Evolutionary conservation across 257 asterid species (phyloP), one percentile per base, ranked within the genome.

Genomic region (Striga asiatica): DNA sequence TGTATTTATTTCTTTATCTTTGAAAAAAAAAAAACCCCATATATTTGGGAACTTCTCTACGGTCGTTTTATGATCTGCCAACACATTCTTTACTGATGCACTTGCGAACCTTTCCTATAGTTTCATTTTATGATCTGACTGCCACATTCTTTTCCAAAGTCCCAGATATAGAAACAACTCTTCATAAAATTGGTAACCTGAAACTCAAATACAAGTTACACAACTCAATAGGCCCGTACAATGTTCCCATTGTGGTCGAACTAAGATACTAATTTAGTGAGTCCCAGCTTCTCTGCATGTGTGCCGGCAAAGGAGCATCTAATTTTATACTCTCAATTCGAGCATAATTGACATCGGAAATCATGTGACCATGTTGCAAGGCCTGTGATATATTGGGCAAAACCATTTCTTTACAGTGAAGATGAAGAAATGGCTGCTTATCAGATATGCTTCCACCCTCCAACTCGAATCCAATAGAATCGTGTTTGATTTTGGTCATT

Each of bases 251-350:
- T 38, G 23, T 27, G 2, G 31, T 20, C 27, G 20, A 42, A 51
- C 47, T 16, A 7, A 43, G 25, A 27, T 22, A 23, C 39, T 41
- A 66, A 43, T 20, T 67, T 72, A 81, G 60, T 10, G 69, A 61
- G 65, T 78, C 93, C 95, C 87, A 87, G 65, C 93, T 87, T 71
- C 58, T 79, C 60, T 74, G 95, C 94, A 91, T 84, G 79, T 91
- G 98, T 17, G 76, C 59, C 34, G 98, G 82, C 66, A 87, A 58
- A 62, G 82, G 78, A 64, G 98, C 93, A 29, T 67, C 75, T 19
- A 87, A 38, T 62, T 50, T 66, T 34, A 89, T 68, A 64, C 64
- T 66, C 39, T 75, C 76, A 6, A 65, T 60, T 48, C 53, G 58
- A 6, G 57, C 67, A 13, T 66, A 45, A 43, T 69, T 81, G 51